These are phyloP conservation scores for Silene latifolia DNA, from an alignment of 148 eudicot genomes.

Conservation along the genomic window DNA sequence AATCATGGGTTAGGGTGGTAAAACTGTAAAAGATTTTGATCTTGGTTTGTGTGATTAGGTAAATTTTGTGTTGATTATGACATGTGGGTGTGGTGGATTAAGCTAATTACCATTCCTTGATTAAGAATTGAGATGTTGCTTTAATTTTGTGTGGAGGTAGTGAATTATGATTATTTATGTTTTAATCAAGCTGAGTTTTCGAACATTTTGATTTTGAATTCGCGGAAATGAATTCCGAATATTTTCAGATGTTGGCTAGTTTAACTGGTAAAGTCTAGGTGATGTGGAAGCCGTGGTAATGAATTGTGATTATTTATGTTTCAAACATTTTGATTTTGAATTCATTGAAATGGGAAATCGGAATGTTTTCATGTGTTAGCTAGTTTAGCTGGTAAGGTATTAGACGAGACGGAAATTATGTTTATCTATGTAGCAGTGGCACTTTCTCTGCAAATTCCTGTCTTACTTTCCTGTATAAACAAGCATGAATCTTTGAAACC, in stretches of 20 bases:
- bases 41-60: slow-evolving; percentile 4
- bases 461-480: neutral
- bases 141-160: too few species aligned
- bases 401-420: neutral
- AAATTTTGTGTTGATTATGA: neutral
- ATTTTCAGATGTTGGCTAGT: neutral
- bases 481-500: neutral
- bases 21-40: slow-evolving; percentile 11
- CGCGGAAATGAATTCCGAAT: neutral
- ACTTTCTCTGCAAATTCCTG: neutral
- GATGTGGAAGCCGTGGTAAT: too few species aligned
- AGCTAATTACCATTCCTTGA: neutral
- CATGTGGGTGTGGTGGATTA: neutral
- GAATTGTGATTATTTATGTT: neutral
- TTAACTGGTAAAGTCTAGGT: neutral
- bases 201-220: neutral
- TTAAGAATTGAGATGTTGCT: neutral
- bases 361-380: neutral
- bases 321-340: neutral
- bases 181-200: neutral
- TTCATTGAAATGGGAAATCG: neutral
- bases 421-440: neutral
- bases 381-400: neutral
- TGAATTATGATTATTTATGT: neutral
- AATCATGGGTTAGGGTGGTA: neutral